phyloP scores from a whole-genome alignment of 352 stramenopile genomes.

The Pythium brachiatum region DNA sequence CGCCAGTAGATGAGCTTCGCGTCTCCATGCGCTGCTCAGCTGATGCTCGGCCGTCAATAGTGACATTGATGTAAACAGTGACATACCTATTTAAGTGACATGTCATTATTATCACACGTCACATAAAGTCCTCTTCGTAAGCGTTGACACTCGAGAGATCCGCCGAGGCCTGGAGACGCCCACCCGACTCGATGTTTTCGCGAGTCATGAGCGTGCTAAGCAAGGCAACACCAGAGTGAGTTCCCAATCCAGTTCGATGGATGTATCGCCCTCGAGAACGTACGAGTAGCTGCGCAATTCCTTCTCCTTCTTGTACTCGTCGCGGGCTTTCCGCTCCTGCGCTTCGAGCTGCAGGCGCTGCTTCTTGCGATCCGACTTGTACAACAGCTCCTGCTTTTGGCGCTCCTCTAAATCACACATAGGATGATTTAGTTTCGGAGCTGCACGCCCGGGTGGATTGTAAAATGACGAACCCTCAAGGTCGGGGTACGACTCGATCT shows the following conservation, averaged over 20 bases:
- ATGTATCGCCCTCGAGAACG: slow-evolving; percentile 12
- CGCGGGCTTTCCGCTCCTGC: slow-evolving; percentile 46
- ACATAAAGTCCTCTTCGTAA: slow-evolving; percentile 85
- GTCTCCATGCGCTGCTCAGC: not conserved
- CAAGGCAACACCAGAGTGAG: not conserved
- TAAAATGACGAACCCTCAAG: slow-evolving; percentile 55
- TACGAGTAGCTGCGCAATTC: slow-evolving; percentile 76
- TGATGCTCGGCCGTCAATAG: not conserved
- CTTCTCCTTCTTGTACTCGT: slow-evolving; percentile 69
- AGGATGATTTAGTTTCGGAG: slow-evolving; percentile 5
- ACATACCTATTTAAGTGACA: slow-evolving; percentile 3
- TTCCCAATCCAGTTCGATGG: not conserved
- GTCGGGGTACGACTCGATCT: slow-evolving; percentile 69
- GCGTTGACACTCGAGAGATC: slow-evolving; percentile 68
- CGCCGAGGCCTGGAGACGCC: slow-evolving; percentile 40
- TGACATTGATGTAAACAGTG: not conserved
- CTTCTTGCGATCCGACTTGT: slow-evolving; percentile 74
- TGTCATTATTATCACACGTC: slow-evolving; percentile 6
- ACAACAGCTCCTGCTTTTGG: slow-evolving; percentile 58
- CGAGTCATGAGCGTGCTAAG: slow-evolving; percentile 54
- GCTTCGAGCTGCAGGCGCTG: slow-evolving; percentile 53
- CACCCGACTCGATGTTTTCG: slow-evolving; percentile 57
- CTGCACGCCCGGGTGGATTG: too few relatives aligned
- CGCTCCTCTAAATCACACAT: slow-evolving; percentile 45
- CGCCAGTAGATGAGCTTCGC: not conserved